Base-by-base conservation (phyloP, 768 basidiomycete species). In the Pleurotus tuoliensis region DNA sequence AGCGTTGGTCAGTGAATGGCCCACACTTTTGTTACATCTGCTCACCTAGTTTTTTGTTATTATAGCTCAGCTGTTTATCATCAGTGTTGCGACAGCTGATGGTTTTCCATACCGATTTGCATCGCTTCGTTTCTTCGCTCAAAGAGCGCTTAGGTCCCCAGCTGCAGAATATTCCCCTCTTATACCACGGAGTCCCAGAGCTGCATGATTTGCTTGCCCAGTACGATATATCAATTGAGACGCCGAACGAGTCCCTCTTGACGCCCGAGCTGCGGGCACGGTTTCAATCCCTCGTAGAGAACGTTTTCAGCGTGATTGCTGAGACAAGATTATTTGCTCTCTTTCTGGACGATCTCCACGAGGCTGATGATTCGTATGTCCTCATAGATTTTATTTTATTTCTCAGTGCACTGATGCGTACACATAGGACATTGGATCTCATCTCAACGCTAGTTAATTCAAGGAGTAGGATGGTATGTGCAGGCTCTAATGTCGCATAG, bases 321-420 rank as follows among this genome's bases (percentile, higher is more conserved):
- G 86, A 89, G 64, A 87, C 84, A 5, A 74, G 86, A 37, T 68
- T 88, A 48, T 82, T 90, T 60, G 87, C 87, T 0, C 68, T 90
- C 50, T 88, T 88, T 62, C 72, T 88, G 44, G 87, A 89, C 63
- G 87, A 89, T 66, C 68, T 89, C 13, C 88, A 90, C 58, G 87
- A 87, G 62, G 87, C 88, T 7, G 84, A 88, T 65, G 81, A 84
- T 58, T 86, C 85, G 81, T 88, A 34, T 65, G 39, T 62, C 61
- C 58, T 45, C 25, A 55, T 22, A 44, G 44, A 2, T 40, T n/a
- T 16, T 8, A 24, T 9, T 34, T 11, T 3, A 34, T 34, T 34
- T 34, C 24, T 5, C 30, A 11, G 3, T 8, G 30, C 7, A 58
- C 34, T 47, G 30, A 37, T 27, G 41, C 6, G 38, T 51, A 38